Conservation (phyloP, 1,284 basidiomycete genomes). For the Boletus sp. region DNA sequence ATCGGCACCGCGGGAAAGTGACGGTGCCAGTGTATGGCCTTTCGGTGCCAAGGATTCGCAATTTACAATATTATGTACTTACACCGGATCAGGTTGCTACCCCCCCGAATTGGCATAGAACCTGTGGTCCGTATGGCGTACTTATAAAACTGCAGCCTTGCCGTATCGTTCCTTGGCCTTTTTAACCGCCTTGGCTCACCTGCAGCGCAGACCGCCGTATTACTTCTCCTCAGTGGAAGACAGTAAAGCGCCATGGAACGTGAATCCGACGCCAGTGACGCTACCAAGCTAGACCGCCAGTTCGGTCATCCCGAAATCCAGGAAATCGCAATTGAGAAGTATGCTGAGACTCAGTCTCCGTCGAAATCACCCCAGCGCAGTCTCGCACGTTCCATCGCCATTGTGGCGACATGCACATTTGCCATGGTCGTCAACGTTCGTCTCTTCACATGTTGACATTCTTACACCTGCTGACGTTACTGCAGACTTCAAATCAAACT, state of each 20-base stretch:
- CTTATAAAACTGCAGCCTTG: constrained; percentile 26
- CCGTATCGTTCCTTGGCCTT: neutral
- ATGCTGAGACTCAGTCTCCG: neutral
- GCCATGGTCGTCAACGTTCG: constrained; percentile 57
- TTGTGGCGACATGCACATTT: constrained; percentile 51
- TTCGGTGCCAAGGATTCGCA: neutral
- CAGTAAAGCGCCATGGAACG: constrained; percentile 9
- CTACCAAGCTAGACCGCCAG: constrained; percentile 12
- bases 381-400: constrained; percentile 35
- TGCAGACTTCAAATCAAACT: constrained; percentile 44
- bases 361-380: constrained; percentile 16
- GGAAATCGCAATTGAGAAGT: constrained; percentile 17
- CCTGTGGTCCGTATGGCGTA: neutral
- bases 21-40: neutral
- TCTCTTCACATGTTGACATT: constrained; percentile 1
- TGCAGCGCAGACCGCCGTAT: neutral
- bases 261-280: constrained; percentile 8
- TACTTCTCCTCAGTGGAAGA: neutral
- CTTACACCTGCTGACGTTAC: neutral
- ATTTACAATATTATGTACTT: neutral
- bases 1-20: constrained; percentile 7
- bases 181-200: neutral
- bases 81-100: constrained; percentile 4
- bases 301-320: constrained; percentile 8
- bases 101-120: neutral